Evolutionary conservation across 2,329 filamentous ascomycete species (phyloP), one percentile per base, ranked within the genome.

Genomic region (Boeremia exigua): DNA sequence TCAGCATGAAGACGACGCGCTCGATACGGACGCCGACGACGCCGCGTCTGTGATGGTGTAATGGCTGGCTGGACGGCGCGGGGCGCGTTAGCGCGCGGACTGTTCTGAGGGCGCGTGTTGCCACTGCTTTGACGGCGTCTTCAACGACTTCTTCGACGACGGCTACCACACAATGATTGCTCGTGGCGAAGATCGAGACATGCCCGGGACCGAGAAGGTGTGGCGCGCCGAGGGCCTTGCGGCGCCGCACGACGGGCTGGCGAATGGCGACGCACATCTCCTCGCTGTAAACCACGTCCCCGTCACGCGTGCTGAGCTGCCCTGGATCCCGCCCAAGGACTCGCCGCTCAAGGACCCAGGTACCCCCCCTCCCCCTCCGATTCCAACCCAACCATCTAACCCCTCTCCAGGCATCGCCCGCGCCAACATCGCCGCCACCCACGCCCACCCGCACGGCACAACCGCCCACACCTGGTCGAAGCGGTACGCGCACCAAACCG

Each of bases 391-490:
- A 15, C 37, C 12, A 11, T 10, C 11, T 2, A 10, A 17, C 30
- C 15, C 38, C 5, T 34, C 27, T 38, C 6, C 40, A 68, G 78
- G 78, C 40, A 77, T 74, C 28, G 73, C 78, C 3, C 72, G 78
- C 49, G 79, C 72, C 23, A 80, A 77, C 46, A 54, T 77, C 43
- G 79, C 79, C 15, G 70, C 77, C 2, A 75, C 77, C 8, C 56
- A 66, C 6, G 71, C 78, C 48, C 56, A 61, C 10, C 79, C 79
- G 2, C 56, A 80, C 52, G 80, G 79, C 32, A 81, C 79, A 0
- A 70, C 68, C 0, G 60, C 75, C n/a, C 65, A 68, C 37, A 63
- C 72, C 48, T 81, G 77, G 70, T 69, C 75, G 2, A 55, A 62
- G 19, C 62, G 70, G 0, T 75, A 81, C 59, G 56, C 72, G 0